Evolutionary conservation across 352 stramenopile species (phyloP), one percentile per base, ranked within the genome.

Genomic region (Phytophthora hibernalis): DNA sequence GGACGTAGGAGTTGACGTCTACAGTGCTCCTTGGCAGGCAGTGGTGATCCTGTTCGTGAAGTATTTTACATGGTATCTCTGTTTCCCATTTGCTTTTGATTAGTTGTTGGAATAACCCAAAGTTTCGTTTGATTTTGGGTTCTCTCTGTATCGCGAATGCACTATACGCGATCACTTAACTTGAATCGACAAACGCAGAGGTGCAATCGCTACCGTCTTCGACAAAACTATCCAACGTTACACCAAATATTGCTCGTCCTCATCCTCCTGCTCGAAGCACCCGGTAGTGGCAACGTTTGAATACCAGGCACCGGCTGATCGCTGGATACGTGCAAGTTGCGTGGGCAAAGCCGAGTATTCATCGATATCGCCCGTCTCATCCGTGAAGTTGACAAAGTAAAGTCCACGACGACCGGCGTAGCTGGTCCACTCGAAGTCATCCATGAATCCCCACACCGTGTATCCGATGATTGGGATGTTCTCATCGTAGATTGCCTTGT

Each of bases 381-480:
- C 60, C 1, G 79, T 77, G 57, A 65, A 90, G 44, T 90, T 81
- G 42, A 90, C 76, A 37, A 82, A 84, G 60, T 82, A 89, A 18
- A 90, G 68, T 28, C 82, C 82, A 54, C 83, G 83, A 42, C 79
- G 79, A 30, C 75, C 72, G 38, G 78, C 69, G 52, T 80, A 77
- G 18, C 21, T 69, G 13, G 55, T 68, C 70, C 70, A 77, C 54
- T 77, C 65, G 18, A 74, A 77, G 26, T 59, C 42, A 50, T 77
- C 70, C 51, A 74, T 58, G n/a, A 77, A 68, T 24, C 78, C 91
- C 95, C 95, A 98, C 15, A 89, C 91, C 68, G 95, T 98, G 72
- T 98, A 98, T 2, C 90, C 92, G 48, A 85, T 74, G 31, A 98
- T 69, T 20, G 77, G 72, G 50, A 91, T 87, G 7, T 76, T 59